Conservation (phyloP, 768 basidiomycete species). For the Fomitopsis pulvina region DNA sequence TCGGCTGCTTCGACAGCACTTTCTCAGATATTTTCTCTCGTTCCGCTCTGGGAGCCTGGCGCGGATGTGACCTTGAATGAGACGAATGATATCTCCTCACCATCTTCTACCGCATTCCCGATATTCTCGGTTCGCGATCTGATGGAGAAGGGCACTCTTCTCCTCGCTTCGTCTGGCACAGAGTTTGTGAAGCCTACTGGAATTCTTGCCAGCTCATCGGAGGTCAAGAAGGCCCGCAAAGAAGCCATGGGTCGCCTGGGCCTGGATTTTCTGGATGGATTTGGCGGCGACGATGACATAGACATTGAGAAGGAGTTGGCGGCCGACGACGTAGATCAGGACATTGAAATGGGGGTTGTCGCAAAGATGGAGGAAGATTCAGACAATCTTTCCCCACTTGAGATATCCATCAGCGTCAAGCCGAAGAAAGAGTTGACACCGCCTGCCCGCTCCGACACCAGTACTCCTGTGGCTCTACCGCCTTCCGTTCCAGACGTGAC, state of each 20-base stretch:
- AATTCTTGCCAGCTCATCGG: conserved; percentile 64
- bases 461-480: conserved; percentile 30
- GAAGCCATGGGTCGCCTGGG: conserved; percentile 87
- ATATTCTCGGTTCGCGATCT: conserved; percentile 73
- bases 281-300: conserved; percentile 70
- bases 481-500: conserved; percentile 38
- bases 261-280: conserved; percentile 75
- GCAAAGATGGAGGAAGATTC: conserved; percentile 35
- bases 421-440: conserved; percentile 25
- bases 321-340: conserved; percentile 43
- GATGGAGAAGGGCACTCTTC: conserved; percentile 66
- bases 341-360: conserved; percentile 27
- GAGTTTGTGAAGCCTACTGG: conserved; percentile 77
- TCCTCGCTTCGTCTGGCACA: conserved; percentile 90
- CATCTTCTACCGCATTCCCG: conserved; percentile 53
- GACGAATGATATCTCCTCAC: conserved; percentile 21
- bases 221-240: conserved; percentile 82
- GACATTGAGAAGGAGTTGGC: conserved; percentile 81
- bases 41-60: conserved; percentile 73
- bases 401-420: conserved; percentile 30
- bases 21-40: conserved; percentile 77
- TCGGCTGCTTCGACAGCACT: conserved; percentile 85
- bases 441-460: conserved; percentile 36
- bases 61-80: conserved; percentile 27
- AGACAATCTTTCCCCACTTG: conserved; percentile 34